These are phyloP conservation scores for Paspalum vaginatum DNA, from an alignment of 176 grass and related monocot species.

Conservation along the genomic window DNA sequence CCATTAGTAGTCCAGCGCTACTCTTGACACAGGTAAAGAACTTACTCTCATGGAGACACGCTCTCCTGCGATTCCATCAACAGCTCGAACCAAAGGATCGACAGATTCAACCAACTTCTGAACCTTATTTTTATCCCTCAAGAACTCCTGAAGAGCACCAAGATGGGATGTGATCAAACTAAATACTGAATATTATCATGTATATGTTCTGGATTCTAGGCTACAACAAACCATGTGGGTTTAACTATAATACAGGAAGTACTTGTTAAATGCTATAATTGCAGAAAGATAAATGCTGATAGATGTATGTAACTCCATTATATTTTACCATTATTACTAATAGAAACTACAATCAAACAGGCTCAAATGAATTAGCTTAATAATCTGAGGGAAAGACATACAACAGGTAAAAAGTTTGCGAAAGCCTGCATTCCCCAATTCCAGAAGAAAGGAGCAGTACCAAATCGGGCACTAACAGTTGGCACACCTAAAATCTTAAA, in stretches of 20 bases:
- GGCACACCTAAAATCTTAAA: conserved; percentile 85
- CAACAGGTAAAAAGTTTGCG: conserved; percentile 71
- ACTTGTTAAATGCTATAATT: conserved; percentile 2
- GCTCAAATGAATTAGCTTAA: conserved; percentile 3
- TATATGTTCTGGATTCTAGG: conserved; percentile 12
- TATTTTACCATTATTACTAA: neutral
- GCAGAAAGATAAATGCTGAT: neutral
- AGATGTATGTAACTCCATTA: neutral
- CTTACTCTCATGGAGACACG: conserved; percentile 84
- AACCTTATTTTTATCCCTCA: conserved; percentile 82
- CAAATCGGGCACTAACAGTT: conserved; percentile 93
- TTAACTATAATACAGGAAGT: conserved; percentile 2
- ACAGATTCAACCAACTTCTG: conserved; percentile 58
- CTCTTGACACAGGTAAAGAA: conserved; percentile 24
- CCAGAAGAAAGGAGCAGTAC: conserved; percentile 95
- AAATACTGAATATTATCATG: neutral
- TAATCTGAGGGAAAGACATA: conserved; percentile 52
- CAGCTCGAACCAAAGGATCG: conserved; percentile 68
- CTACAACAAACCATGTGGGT: neutral
- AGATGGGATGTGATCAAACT: neutral
- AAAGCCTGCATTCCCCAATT: conserved; percentile 99
- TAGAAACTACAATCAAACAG: neutral
- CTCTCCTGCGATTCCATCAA: conserved; percentile 85
- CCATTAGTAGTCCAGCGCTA: neutral
- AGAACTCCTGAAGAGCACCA: conserved; percentile 58